Base-by-base conservation (phyloP, 2,329 filamentous ascomycete species). In the Hymenoscyphus fraxineus region DNA sequence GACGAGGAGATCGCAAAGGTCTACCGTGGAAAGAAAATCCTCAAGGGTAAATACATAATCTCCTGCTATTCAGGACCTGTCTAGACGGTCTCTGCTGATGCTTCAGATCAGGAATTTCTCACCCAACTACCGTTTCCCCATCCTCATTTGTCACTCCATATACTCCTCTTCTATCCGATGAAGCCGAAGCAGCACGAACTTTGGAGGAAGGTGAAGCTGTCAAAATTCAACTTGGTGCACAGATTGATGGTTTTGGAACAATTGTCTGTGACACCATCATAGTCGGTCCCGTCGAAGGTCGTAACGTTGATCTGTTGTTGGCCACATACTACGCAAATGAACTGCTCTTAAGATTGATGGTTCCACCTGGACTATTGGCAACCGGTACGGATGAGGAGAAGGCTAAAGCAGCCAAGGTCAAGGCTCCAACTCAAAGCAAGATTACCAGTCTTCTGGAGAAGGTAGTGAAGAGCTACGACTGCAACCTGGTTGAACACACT, bases 181-280 rank as follows among this genome's bases (percentile, higher is more conserved):
- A 89, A 77, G 87, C 89, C 77, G 95, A 99, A 82, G 92, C 94
- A 67, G 85, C 84, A 64, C 83, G 85, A 59, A 87, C 88, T 74
- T 84, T 99, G 73, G 91, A 97, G 82, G 85, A 89, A 60, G 90
- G 88, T 67, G 95, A 99, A 81, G 81, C 91, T 67, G 85, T 97
- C 80, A 99, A 99, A 87, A 95, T 99, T 77, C 95, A 99, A 81
- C 87, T 99, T n/a, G 95, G 95, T 75, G 95, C 95, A 61, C 95
- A 99, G 82, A 97, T 99, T 69, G 92, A 98, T 80, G 95, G 95
- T 62, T 96, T 98, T 76, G 93, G 92, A 73, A 91, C 94, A 71
- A 97, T 99, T 76, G 91, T 97, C 73, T 97, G 95, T 81, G 91
- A 97, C 80, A 96, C 92, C 66, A 84, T 98, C 71, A 78, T 97